Percentiles rank a stretch among this genome's conserved stretches.
phyloP scores from a whole-genome alignment of 495 filamentous ascomycete genomes.

The Podospora sp. region DNA sequence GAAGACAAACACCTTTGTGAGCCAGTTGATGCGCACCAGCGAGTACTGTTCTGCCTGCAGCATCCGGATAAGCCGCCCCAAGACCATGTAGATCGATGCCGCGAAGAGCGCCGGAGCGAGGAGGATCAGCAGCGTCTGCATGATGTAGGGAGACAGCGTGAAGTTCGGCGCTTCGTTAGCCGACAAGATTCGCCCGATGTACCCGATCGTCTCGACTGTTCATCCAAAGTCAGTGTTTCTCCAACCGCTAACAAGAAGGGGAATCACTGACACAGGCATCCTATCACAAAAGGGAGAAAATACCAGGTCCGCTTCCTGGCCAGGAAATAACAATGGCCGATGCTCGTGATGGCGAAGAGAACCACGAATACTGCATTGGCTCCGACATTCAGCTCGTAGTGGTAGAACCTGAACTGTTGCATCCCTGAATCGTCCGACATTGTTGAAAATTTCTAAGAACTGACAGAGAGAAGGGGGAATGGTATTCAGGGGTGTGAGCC shows the following conservation, averaged over 20 bases:
- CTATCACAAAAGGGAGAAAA: conserved; percentile 61
- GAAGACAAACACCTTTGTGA: conserved; percentile 54
- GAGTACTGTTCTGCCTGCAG: conserved; percentile 41
- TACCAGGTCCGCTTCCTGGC: conserved; percentile 57
- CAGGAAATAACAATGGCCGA: conserved; percentile 54
- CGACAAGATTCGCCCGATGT: conserved; percentile 53
- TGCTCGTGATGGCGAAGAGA: conserved; percentile 52
- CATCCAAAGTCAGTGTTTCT: neutral
- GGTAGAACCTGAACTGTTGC: conserved; percentile 38
- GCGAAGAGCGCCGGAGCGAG: conserved; percentile 46
- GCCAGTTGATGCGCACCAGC: conserved; percentile 43
- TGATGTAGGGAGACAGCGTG: conserved; percentile 42
- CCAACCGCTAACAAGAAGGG: neutral
- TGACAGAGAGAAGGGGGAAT: neutral
- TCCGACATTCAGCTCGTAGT: conserved; percentile 53
- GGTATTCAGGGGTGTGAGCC: too few species aligned
- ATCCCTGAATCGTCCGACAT: conserved; percentile 5
- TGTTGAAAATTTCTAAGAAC: neutral
- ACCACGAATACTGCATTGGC: conserved; percentile 53
- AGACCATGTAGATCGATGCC: conserved; percentile 59
- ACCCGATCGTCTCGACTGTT: conserved; percentile 62
- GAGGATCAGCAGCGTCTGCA: conserved; percentile 38
- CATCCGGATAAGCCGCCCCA: conserved; percentile 49
- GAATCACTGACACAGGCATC: conserved; percentile 55
- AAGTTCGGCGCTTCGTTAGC: conserved; percentile 36